Percentiles rank a stretch among this genome's conserved stretches.
Conservation (phyloP, 192 early-diverging fungal genomes). For the Coemansia sp. region DNA sequence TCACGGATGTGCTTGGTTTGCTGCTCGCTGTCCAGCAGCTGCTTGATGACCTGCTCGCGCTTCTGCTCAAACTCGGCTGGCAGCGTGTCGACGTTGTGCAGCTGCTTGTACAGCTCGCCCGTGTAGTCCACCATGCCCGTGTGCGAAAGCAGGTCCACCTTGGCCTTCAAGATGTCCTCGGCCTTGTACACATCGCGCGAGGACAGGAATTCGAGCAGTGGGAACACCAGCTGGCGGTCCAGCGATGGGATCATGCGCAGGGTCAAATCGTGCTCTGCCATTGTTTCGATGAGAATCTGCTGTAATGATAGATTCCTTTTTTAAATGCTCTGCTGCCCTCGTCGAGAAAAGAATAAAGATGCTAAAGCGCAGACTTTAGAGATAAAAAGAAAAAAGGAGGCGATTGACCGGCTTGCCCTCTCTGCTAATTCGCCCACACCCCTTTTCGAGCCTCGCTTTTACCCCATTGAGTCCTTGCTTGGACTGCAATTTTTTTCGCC, state of each 20-base stretch:
- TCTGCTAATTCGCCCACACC: too few relatives aligned
- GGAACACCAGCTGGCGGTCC: slow-evolving; percentile 92
- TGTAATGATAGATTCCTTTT: background rate
- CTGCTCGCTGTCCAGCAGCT: slow-evolving; percentile 68
- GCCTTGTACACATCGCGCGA: slow-evolving; percentile 78
- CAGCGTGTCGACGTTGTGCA: slow-evolving; percentile 70
- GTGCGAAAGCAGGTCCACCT: slow-evolving; percentile 80
- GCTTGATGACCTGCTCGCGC: slow-evolving; percentile 69
- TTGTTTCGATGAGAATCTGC: slow-evolving; percentile 1
- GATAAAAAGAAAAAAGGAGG: too few relatives aligned
- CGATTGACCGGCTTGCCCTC: too few relatives aligned
- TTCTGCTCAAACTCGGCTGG: slow-evolving; percentile 71
- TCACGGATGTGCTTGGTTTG: slow-evolving; percentile 80
- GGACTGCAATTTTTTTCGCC: background rate
- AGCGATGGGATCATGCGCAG: slow-evolving; percentile 75
- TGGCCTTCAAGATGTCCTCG: slow-evolving; percentile 75
- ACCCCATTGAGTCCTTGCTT: too few relatives aligned
- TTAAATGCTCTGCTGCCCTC: too few relatives aligned
- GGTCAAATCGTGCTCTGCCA: slow-evolving; percentile 74
- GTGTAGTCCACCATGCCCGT: slow-evolving; percentile 97
- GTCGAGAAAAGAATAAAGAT: too few relatives aligned
- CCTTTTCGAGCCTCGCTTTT: too few relatives aligned
- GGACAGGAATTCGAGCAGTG: slow-evolving; percentile 83
- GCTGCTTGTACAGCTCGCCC: slow-evolving; percentile 74
- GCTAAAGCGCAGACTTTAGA: too few relatives aligned